A percentile compares a stretch with the other conserved stretches of the same genome.
These are phyloP conservation scores for Miscanthus lutarioriparius DNA, from an alignment of 176 grass and related monocot species.

Conservation along the genomic window DNA sequence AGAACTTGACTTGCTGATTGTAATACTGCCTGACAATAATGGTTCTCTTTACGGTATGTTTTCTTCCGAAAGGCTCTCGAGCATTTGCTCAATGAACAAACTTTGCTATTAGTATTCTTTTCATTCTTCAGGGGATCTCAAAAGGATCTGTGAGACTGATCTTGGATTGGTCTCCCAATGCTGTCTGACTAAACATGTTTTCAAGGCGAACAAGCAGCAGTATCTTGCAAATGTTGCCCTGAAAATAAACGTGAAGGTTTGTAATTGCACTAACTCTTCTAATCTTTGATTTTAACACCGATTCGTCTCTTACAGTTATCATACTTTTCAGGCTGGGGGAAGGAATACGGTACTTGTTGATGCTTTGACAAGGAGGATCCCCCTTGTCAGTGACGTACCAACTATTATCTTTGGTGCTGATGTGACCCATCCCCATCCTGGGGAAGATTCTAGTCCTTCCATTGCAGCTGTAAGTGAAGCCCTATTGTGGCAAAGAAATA, in stretches of 20 bases:
- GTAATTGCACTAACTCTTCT: neutral
- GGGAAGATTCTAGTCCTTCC: constrained; percentile 88
- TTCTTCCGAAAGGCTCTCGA: constrained; percentile 11
- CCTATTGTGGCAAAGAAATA: neutral
- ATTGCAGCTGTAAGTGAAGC: constrained; percentile 90
- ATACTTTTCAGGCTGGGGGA: constrained; percentile 68
- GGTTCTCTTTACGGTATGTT: constrained; percentile 79
- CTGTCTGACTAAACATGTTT: constrained; percentile 94
- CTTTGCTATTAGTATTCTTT: constrained; percentile 11
- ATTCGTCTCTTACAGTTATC: constrained; percentile 1
- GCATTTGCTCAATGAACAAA: neutral
- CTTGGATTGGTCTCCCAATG: constrained; percentile 96
- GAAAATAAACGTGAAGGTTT: constrained; percentile 97
- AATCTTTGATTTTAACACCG: neutral
- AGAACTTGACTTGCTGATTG: constrained; percentile 86
- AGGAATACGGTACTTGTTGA: constrained; percentile 89
- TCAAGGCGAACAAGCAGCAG: constrained; percentile 79
- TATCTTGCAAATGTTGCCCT: constrained; percentile 94
- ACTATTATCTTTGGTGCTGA: constrained; percentile 98
- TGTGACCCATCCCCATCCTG: constrained; percentile 95
- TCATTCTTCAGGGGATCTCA: constrained; percentile 67
- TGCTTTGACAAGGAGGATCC: constrained; percentile 74
- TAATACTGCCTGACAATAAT: constrained; percentile 86
- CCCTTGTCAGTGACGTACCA: constrained; percentile 74
- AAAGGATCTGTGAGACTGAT: constrained; percentile 95